Base-by-base conservation (phyloP, 148 eudicot species). In the Chenopodium album region DNA sequence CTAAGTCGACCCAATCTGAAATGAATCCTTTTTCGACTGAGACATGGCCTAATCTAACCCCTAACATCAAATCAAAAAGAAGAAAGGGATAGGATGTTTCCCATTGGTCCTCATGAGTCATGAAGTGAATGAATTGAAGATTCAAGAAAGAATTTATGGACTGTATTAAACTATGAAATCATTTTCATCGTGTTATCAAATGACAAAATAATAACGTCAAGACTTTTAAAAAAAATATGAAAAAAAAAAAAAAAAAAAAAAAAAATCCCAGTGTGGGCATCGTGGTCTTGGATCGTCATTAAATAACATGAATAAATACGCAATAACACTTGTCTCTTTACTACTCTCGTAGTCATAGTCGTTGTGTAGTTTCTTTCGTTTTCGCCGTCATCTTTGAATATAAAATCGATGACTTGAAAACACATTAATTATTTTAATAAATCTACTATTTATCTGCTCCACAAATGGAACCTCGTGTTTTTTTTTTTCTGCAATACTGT, bases 371-470 rank as follows among this genome's bases (percentile, higher is more conserved):
- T 11, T 7, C 23, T 20, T 31, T 41, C 1, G 44, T 41, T n/a
- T 37, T 52, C n/a, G 79, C 79, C 72, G 79, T 64, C 67, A 22
- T 77, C 56, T 77, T 77, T 77, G 79, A 77, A 77, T 3, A 1
- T 77, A 20, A 9, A 23, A 9, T 19, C n/a, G 23, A 26, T 20
- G 28, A 44, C 32, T 44, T 44, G 13, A 4, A 20, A 41, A 17
- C 12, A 23, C 3, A 41, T 9, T 41, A 41, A 41, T 41, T 41
- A 41, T 41, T 41, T 41, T 41, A 41, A 41, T 41, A 41, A 41
- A 41, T 41, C 44, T 0, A 41, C 44, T 41, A 41, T 41, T 41
- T 41, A 64, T 7, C 79, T 77, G 23, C 79, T 77, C 79, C 79
- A 77, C 71, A 11, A 50, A 50, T 50, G 14, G 14, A 50, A 50